Conservation (phyloP, 2,329 filamentous ascomycete genomes). For the Cladosporium oxysporum region DNA sequence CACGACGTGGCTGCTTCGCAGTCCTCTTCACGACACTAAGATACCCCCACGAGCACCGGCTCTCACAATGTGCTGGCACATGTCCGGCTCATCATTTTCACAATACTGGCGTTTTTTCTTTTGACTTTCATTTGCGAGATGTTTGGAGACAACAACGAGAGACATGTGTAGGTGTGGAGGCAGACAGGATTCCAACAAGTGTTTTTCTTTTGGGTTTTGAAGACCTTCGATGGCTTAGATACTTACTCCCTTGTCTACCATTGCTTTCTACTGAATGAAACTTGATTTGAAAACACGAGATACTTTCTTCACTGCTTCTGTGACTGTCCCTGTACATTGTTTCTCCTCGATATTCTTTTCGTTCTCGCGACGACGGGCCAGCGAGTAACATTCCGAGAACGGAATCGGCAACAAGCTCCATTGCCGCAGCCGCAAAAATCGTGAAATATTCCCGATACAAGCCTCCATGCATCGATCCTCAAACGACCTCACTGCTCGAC, state of each 20-base stretch:
- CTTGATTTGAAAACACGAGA: neutral
- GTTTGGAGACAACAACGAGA: neutral
- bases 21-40: neutral
- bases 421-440: neutral
- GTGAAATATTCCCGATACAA: neutral
- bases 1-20: neutral
- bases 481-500: neutral
- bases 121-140: neutral
- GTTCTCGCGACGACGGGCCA: no score
- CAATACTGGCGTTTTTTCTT: neutral
- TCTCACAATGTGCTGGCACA: neutral
- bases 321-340: neutral
- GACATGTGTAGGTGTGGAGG: neutral
- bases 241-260: neutral
- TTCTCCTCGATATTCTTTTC: no score
- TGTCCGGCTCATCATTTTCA: neutral
- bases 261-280: neutral
- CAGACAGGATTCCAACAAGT: neutral
- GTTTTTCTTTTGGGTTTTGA: neutral
- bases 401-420: no score
- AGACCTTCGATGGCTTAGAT: neutral
- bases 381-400: no score
- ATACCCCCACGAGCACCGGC: conserved; percentile 2
- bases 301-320: neutral
- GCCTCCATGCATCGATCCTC: neutral